phyloP scores from a whole-genome alignment of 148 eudicot genomes.

The Beta vulgaris region DNA sequence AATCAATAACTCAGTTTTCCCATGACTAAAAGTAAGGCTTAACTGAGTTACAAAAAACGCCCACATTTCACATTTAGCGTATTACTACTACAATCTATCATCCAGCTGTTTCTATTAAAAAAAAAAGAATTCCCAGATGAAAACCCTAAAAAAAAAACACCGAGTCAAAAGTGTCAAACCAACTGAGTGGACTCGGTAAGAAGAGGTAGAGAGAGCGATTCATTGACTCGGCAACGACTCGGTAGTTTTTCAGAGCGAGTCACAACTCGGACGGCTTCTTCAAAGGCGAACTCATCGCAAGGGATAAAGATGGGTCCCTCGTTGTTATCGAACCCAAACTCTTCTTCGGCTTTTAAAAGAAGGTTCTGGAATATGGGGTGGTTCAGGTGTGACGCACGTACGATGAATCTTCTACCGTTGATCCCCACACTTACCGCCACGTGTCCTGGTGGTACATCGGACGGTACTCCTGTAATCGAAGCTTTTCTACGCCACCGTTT shows the following conservation, averaged over 20 bases:
- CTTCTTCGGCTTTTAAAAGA: slow-evolving; percentile 45
- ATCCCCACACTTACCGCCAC: slow-evolving; percentile 58
- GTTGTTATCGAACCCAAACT: slow-evolving; percentile 45
- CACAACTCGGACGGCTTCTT: slow-evolving; percentile 36
- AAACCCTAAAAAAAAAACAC: not conserved
- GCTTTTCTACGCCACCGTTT: slow-evolving; percentile 42
- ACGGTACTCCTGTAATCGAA: slow-evolving; percentile 22
- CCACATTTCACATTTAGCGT: slow-evolving; percentile 13
- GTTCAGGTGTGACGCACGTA: slow-evolving; percentile 46
- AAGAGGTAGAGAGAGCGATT: not conserved
- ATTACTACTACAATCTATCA: not conserved
- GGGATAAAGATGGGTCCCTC: slow-evolving; percentile 53
- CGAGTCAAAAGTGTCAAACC: slow-evolving; percentile 10
- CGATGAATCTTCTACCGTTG: slow-evolving; percentile 31
- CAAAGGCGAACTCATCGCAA: slow-evolving; percentile 53
- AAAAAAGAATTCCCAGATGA: not conserved
- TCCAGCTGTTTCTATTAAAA: slow-evolving; percentile 18
- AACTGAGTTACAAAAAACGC: slow-evolving; percentile 28
- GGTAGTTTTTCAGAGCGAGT: slow-evolving; percentile 15
- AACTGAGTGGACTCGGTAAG: slow-evolving; percentile 9
- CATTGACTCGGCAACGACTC: slow-evolving; percentile 17
- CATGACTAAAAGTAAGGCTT: slow-evolving; percentile 13
- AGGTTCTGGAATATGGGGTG: slow-evolving; percentile 50
- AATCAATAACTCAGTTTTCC: slow-evolving; percentile 22
- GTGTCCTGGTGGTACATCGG: slow-evolving; percentile 65